These are phyloP conservation scores for Amborella trichopoda DNA, from an alignment of 164 flowering plant genomes.

Conservation along the genomic window DNA sequence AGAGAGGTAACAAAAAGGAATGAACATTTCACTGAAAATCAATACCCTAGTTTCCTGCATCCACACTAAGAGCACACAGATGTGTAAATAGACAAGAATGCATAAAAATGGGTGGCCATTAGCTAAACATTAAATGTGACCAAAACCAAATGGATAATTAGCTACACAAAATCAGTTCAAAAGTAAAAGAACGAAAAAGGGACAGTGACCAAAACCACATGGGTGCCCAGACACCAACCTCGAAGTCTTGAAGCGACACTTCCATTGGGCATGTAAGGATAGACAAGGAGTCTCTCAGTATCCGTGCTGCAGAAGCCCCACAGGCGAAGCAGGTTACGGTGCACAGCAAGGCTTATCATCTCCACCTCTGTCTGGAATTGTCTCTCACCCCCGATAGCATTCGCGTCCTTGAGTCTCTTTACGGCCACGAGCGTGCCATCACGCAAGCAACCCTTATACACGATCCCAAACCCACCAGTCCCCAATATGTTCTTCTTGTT, in stretches of 20 bases:
- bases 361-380: slow-evolving; percentile 89
- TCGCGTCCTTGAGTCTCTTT: slow-evolving; percentile 66
- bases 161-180: too few species aligned
- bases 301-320: slow-evolving; percentile 67
- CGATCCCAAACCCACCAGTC: slow-evolving; percentile 77
- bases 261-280: slow-evolving; percentile 83
- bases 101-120: too few species aligned
- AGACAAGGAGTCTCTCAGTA: slow-evolving; percentile 63
- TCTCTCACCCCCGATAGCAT: slow-evolving; percentile 60
- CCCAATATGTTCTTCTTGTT: slow-evolving; percentile 63
- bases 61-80: too few species aligned
- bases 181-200: too few species aligned
- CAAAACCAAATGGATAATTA: too few species aligned
- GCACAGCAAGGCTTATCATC: slow-evolving; percentile 76
- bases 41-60: too few species aligned
- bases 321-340: slow-evolving; percentile 72
- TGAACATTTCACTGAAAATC: too few species aligned
- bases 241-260: slow-evolving; percentile 64
- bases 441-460: slow-evolving; percentile 62
- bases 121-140: too few species aligned
- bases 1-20: too few species aligned
- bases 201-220: too few species aligned
- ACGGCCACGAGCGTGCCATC: slow-evolving; percentile 69
- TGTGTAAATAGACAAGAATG: too few species aligned
- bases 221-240: slow-evolving; percentile 37